phyloP scores from a whole-genome alignment of 2,329 filamentous ascomycete genomes.

The Beauveria sp. region DNA sequence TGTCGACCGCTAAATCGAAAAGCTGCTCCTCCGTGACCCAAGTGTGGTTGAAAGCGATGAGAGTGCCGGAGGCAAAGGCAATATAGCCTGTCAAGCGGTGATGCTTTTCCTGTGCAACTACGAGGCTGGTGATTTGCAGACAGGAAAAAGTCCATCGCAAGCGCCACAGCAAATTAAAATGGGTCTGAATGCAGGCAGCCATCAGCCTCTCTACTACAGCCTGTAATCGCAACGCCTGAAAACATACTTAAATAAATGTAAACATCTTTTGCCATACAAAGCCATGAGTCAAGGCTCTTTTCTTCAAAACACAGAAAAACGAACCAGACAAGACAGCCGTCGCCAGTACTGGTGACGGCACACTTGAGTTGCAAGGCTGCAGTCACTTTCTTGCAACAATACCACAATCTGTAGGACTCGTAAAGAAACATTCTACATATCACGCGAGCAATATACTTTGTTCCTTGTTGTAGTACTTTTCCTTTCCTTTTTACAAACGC shows the following conservation, averaged over 20 bases:
- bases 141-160: conserved; percentile 1
- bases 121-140: neutral
- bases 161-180: conserved; percentile 2
- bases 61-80: neutral
- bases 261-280: neutral
- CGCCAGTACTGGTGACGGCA: neutral
- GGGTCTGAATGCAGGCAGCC: neutral
- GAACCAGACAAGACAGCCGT: neutral
- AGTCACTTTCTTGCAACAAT: neutral
- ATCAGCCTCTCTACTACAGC: neutral
- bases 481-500: no score
- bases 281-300: neutral
- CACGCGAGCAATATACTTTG: no score
- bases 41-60: no score
- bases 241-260: neutral
- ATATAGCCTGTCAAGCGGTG: neutral
- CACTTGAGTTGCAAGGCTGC: neutral
- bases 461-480: neutral
- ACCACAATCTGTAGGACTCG: no score
- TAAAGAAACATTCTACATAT: no score
- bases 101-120: neutral
- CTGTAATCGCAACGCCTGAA: neutral
- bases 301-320: no score
- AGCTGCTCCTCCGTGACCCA: neutral
- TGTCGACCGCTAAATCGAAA: neutral